Conservation (phyloP, 768 basidiomycete species). For the Cyclocybe cylindracea region DNA sequence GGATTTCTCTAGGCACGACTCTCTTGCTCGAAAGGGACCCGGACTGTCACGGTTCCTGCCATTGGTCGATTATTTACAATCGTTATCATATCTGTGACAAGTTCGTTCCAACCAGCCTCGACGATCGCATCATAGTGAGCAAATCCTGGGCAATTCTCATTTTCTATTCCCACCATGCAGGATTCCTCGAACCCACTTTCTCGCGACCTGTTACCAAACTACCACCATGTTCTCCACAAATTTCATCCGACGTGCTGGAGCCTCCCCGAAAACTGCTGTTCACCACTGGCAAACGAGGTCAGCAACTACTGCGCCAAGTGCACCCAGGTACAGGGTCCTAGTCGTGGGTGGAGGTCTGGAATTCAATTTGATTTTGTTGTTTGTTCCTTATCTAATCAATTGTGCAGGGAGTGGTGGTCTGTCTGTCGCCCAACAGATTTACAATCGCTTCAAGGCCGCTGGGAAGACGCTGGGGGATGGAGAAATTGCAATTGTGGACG, state of each 20-base stretch:
- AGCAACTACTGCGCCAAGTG: constrained; percentile 41
- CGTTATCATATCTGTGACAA: too few species aligned
- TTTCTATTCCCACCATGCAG: not conserved
- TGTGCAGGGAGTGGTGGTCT: constrained; percentile 76
- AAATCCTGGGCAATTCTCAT: too few species aligned
- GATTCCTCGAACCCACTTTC: not conserved
- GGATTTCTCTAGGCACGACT: too few species aligned
- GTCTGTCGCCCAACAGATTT: constrained; percentile 85
- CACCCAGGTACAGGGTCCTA: constrained; percentile 73
- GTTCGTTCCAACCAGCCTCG: too few species aligned
- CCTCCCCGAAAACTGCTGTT: constrained; percentile 3
- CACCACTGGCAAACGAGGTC: constrained; percentile 16
- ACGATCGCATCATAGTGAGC: too few species aligned
- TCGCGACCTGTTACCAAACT: constrained; percentile 1
- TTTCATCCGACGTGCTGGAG: constrained; percentile 13
- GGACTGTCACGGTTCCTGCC: too few species aligned
- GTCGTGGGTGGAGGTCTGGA: constrained; percentile 84
- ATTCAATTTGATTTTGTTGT: constrained; percentile 1
- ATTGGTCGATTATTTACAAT: too few species aligned
- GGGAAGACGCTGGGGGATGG: constrained; percentile 67
- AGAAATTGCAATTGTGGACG: constrained; percentile 88
- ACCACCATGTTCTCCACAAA: constrained; percentile 14
- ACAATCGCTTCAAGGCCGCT: constrained; percentile 71
- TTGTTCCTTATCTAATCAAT: constrained; percentile 2
- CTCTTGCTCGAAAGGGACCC: too few species aligned